phyloP scores from a whole-genome alignment of 2,329 filamentous ascomycete genomes.

The Penicillium frequentans region DNA sequence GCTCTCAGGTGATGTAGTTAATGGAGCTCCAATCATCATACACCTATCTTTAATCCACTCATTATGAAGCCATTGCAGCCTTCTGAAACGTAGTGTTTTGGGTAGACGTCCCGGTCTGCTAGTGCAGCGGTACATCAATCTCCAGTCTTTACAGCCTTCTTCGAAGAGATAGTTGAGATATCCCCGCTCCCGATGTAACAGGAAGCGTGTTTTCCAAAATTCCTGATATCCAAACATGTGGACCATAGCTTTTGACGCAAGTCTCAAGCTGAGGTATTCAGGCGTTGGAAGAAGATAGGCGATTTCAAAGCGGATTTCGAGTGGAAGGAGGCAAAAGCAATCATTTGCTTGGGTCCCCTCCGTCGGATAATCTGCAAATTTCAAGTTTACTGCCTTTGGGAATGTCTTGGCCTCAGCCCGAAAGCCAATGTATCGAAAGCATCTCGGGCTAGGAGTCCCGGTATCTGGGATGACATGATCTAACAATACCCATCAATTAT shows the following conservation, averaged over 20 bases:
- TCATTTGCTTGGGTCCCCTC: neutral
- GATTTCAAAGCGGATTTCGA: constrained; percentile 8
- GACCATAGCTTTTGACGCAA: constrained; percentile 4
- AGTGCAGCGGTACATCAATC: neutral
- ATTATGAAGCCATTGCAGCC: neutral
- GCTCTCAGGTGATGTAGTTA: neutral
- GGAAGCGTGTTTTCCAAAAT: constrained; percentile 6
- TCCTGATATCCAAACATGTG: neutral
- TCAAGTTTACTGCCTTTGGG: neutral
- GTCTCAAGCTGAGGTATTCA: constrained; percentile 4
- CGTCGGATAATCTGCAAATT: neutral
- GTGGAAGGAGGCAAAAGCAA: neutral
- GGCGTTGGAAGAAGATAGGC: constrained; percentile 1
- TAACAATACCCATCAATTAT: neutral
- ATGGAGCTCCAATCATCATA: constrained; percentile 1
- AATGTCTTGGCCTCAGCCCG: neutral
- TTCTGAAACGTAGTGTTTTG: neutral
- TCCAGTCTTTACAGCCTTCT: neutral
- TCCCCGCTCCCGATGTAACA: constrained; percentile 1
- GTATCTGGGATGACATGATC: neutral
- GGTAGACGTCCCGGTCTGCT: neutral
- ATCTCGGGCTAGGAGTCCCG: neutral
- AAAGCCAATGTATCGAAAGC: neutral
- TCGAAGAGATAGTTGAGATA: neutral
- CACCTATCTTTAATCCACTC: neutral